These are phyloP conservation scores for Diaporthe sp. DNA, from an alignment of 2,329 filamentous ascomycete genomes.

Conservation along the genomic window DNA sequence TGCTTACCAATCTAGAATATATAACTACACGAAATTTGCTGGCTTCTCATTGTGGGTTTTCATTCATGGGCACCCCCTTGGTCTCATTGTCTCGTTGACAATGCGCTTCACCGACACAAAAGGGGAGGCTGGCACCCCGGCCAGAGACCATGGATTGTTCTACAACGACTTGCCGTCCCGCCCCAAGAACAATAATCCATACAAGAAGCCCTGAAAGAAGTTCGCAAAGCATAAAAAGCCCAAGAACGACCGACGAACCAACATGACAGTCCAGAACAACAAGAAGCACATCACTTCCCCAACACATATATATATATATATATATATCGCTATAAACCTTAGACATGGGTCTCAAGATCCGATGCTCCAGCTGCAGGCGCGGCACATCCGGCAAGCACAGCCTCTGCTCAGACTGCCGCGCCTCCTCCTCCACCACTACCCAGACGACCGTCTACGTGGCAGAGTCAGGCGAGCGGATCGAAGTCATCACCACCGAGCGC, in stretches of 20 bases:
- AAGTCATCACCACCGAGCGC: neutral
- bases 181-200: neutral
- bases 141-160: neutral
- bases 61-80: neutral
- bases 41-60: neutral
- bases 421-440: neutral
- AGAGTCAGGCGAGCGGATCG: neutral
- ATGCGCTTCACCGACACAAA: neutral
- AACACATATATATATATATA: neutral
- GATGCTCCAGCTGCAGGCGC: conserved; percentile 2
- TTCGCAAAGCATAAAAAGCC: neutral
- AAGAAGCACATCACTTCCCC: neutral
- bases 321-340: neutral
- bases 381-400: neutral
- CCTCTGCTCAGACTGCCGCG: neutral
- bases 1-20: neutral
- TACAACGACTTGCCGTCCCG: neutral
- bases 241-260: neutral
- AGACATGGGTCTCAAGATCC: conserved; percentile 6
- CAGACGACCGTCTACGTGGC: neutral
- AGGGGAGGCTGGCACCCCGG: neutral
- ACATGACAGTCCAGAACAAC: neutral
- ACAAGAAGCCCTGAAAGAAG: neutral
- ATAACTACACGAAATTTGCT: neutral
- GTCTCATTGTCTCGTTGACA: neutral